Evolutionary conservation across 768 basidiomycete genomes (phyloP), one percentile per base, ranked within the genome.

Genomic region (Phylloporus sp.): DNA sequence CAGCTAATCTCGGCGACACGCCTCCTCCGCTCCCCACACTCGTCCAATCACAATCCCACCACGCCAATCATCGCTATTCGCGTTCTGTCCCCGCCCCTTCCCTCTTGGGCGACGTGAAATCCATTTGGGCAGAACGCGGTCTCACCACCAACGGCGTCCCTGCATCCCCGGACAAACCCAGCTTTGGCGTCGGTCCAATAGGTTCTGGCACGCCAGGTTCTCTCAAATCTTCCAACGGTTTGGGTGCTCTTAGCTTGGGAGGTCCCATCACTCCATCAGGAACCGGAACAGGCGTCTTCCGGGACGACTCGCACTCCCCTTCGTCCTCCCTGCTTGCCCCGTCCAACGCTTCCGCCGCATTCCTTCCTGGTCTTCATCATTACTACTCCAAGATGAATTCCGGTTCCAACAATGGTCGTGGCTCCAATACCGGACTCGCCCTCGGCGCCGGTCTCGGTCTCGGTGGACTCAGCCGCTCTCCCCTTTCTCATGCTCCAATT

Each of bases 321-420:
- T 68, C 59, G 22, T 54, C 57, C 40, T 57, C 61, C 44, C 60
- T 55, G 51, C 70, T 82, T 50, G 72, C 76, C 32, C 86, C 86
- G 0, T 84, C 83, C 40, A 90, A 90, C 58, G 86, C 88, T 3
- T 86, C 84, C 28, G 87, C 84, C 1, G 88, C 88, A 9, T 91
- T 91, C 71, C 70, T 91, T 9, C 85, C 86, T 2, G 77, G 84
- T 9, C 66, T 86, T 31, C 83, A 85, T 52, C 75, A 77, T 28
- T 78, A 81, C 53, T 87, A 86, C 52, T 69, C 79, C 10, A 81
- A 79, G 59, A 64, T 60, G 59, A 80, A 78, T 44, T 31, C 60
- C 7, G 54, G 53, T 32, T 57, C 37, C 9, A 62, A 28, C 15
- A 62, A 56, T 17, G 57, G 61, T 9, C 70, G 70, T n/a, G 53